Base-by-base conservation (phyloP, 225 moss, liverwort and hornwort species). In the Lunularia cruciata region DNA sequence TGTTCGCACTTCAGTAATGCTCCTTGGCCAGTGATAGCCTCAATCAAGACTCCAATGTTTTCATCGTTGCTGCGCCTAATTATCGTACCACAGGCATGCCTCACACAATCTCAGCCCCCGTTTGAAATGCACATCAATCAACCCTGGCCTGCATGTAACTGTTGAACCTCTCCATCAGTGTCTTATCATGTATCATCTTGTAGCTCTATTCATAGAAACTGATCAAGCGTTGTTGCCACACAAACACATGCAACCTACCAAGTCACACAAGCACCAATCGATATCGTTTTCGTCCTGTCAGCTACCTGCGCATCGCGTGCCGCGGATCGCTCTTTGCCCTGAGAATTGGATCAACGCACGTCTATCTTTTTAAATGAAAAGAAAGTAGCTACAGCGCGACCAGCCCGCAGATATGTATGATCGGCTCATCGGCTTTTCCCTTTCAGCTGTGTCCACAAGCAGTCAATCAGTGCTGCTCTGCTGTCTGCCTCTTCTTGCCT, bases 261-360 rank as follows among this genome's bases (percentile, higher is more conserved):
- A 6, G 12, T 48, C 33, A 51, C 32, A 49, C 67, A 20, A 46
- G 46, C 63, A 31, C 67, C 32, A 67, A 51, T 49, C 22, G 51
- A 38, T 65, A 65, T 48, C 32, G 20, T 67, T 51, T 51, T 51
- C 67, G 22, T 67, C 48, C 65, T 66, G 65, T 49, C n/a, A 42
- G 18, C 30, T 7, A 66, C 67, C 33, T 67, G 51, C 49, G 34
- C 9, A 48, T 67, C 20, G 22, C 51, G 67, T 67, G 67, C 67
- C 67, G 67, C 34, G 47, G 48, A 67, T 67, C 67, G 37, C 67
- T 51, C 49, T 15, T 11, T 8, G 4, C 15, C 34, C 18, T 35
- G 37, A 37, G 36, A 60, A 60, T 37, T 32, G 35, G 67, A 67
- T 51, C 35, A 34, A 51, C 36, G 23, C 22, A 48, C 30, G 18